Evolutionary conservation across 1,139 yeast species (phyloP).

Genomic region (Blastobotrys serpentis): DNA sequence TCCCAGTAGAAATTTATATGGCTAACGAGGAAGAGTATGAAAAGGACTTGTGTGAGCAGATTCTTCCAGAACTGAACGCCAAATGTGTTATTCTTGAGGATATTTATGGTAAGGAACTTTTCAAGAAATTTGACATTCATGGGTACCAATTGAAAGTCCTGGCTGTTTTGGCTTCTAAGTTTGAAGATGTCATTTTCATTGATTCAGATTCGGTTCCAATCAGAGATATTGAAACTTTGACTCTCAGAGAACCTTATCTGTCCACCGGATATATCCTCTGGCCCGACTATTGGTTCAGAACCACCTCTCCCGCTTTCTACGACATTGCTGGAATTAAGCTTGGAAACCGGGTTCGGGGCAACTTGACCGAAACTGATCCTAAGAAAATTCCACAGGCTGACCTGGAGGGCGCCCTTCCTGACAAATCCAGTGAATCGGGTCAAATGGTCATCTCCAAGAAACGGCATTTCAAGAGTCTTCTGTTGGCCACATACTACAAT

Average conservation of each 20-base stretch:
- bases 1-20: conserved; percentile 77
- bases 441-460: conserved; percentile 69
- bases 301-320: conserved; percentile 67
- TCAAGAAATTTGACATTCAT: conserved; percentile 51
- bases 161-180: conserved; percentile 71
- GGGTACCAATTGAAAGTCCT: conserved; percentile 81
- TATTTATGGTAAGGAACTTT: conserved; percentile 50
- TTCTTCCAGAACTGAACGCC: conserved; percentile 68
- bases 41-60: conserved; percentile 58
- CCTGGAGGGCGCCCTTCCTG: conserved; percentile 70
- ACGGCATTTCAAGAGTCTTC: conserved; percentile 60
- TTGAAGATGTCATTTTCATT: conserved; percentile 69
- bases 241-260: conserved; percentile 54
- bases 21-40: conserved; percentile 73
- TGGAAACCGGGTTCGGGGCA: conserved; percentile 44
- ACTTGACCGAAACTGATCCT: conserved; percentile 31
- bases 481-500: conserved; percentile 74
- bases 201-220: conserved; percentile 79
- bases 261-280: conserved; percentile 64
- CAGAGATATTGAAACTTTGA: conserved; percentile 53
- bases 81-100: conserved; percentile 64
- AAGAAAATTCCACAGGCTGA: conserved; percentile 60
- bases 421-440: conserved; percentile 80
- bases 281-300: conserved; percentile 84
- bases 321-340: conserved; percentile 58